These are phyloP conservation scores for Cucurbita pepo DNA, from an alignment of 306 rosid genomes.

Conservation along the genomic window DNA sequence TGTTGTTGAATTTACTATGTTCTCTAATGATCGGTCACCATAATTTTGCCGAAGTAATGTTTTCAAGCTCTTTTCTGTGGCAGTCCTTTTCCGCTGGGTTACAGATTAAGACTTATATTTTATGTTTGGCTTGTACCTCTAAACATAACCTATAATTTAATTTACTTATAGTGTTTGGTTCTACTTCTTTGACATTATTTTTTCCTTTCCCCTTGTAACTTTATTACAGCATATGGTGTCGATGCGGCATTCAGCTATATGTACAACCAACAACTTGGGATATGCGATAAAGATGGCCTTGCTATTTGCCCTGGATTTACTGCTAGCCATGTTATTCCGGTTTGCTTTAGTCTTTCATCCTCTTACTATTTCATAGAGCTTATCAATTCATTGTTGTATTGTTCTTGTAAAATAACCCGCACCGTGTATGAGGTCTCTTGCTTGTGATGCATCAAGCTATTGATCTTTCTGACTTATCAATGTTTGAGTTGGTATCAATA, in stretches of 20 bases:
- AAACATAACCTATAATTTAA: neutral
- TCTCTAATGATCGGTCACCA: neutral
- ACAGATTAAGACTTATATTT: neutral
- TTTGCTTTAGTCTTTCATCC: constrained; percentile 26
- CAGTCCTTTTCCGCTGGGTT: neutral
- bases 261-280: constrained; percentile 63
- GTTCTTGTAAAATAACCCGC: no score
- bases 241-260: constrained; percentile 93
- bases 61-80: neutral
- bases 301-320: constrained; percentile 89
- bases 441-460: neutral
- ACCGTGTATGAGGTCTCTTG: neutral
- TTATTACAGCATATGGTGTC: constrained; percentile 73
- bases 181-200: neutral
- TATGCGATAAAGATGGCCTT: constrained; percentile 80
- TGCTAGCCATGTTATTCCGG: constrained; percentile 89
- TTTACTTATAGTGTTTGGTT: neutral
- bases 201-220: constrained; percentile 6
- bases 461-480: neutral
- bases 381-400: neutral
- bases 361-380: neutral
- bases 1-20: neutral
- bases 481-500: neutral
- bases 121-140: neutral
- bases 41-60: neutral